A percentile compares a stretch with the other conserved stretches of the same genome.
Conservation (phyloP, 805 yeast species). For the Saturnispora halmiae region DNA sequence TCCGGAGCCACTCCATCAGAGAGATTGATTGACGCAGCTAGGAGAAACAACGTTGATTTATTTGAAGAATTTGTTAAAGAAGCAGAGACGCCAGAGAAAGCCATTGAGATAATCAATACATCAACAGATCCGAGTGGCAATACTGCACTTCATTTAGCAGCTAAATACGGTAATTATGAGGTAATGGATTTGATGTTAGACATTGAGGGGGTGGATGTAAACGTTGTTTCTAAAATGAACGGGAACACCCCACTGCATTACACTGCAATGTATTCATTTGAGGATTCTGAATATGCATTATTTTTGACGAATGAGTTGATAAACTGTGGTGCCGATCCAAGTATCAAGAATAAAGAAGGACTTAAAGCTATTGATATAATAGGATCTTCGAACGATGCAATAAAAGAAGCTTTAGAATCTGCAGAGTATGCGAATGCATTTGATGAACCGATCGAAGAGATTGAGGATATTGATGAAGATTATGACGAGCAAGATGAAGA, state of each 20-base stretch:
- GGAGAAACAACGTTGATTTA: conserved; percentile 80
- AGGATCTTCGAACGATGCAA: conserved; percentile 43
- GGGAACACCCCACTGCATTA: conserved; percentile 87
- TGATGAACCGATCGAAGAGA: conserved; percentile 31
- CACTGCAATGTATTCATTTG: conserved; percentile 67
- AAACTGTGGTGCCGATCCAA: conserved; percentile 88
- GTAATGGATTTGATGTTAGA: conserved; percentile 75
- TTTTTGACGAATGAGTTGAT: conserved; percentile 71
- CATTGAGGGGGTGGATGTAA: conserved; percentile 84
- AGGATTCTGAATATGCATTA: conserved; percentile 79
- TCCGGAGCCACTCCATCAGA: conserved; percentile 54
- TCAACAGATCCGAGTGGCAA: conserved; percentile 73
- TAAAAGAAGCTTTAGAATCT: conserved; percentile 59
- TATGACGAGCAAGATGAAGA: conserved; percentile 23
- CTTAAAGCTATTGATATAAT: conserved; percentile 65
- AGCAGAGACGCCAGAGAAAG: conserved; percentile 28
- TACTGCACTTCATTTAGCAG: conserved; percentile 73
- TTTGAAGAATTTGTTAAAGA: conserved; percentile 42
- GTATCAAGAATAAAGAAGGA: conserved; percentile 48
- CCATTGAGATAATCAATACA: conserved; percentile 50
- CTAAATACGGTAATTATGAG: conserved; percentile 76
- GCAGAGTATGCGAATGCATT: conserved; percentile 67
- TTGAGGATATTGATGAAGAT: conserved; percentile 31
- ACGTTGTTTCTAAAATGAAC: conserved; percentile 59
- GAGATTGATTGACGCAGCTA: conserved; percentile 77